Base-by-base conservation (phyloP, 2,329 filamentous ascomycete species). In the Paraconiothyrium brasiliense region DNA sequence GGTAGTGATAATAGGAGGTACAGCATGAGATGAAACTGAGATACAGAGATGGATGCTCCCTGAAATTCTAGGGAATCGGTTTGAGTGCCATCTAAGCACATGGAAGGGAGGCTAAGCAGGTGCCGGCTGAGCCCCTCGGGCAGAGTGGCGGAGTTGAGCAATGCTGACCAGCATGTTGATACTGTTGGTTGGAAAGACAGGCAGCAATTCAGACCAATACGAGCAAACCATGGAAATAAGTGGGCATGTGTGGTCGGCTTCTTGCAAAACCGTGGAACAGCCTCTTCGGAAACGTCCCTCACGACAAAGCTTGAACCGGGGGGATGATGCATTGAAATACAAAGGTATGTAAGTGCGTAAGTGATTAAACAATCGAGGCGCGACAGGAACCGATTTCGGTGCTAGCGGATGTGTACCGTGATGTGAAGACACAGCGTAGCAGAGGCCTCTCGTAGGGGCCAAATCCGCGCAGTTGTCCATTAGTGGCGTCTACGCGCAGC, bases 211-310 rank as follows among this genome's bases (percentile, higher is more conserved):
- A 54, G 37, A 32, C 50, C 22, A 30, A 43, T 32, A 32, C 11
- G 13, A n/a, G 37, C 9, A 46, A 32, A 46, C 39, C 14, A 46
- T 44, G 39, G 16, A 32, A 34, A 46, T 41, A 14, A 22, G 14
- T 6, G 22, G 50, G 13, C 13, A 14, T 20, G 24, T 52, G 49
- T 37, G 49, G 43, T 46, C 10, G 20, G 49, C 24, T 37, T 34
- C n/a, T 52, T 52, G 20, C 49, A 39, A 20, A 22, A 37, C 34
- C n/a, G 49, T 39, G 49, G 34, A 52, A 39, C 49, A 52, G 34
- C n/a, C 34, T 52, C 49, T 30, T 24, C 8, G 13, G 9, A 13
- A 30, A 9, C 44, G n/a, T 13, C 6, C 44, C 32, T n/a, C 46
- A 30, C 24, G 14, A 30, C 46, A 48, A 32, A 14, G 27, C 46